Evolutionary conservation across 805 yeast genomes (phyloP), one percentile per base, ranked within the genome.

Genomic region (Vanderwaltozyma tropicalis): DNA sequence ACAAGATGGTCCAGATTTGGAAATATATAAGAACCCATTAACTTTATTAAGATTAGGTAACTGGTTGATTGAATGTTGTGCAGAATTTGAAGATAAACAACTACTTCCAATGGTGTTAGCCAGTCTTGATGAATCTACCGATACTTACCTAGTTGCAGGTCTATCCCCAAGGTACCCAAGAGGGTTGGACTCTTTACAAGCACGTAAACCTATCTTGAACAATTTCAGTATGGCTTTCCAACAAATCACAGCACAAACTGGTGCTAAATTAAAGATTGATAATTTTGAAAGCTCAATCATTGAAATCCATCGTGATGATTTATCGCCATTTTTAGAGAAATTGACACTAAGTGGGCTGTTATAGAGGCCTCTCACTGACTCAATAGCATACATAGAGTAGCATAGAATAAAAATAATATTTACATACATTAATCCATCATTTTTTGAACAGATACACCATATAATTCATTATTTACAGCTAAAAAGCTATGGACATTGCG

Each of bases 251-350:
- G 70, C 69, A 32, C 74, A 74, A 16, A 82, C 95, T 5, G 89
- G 87, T 30, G 96, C 96, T 3, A 78, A 82, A 48, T 87, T 87
- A 15, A 72, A 89, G 50, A 82, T 92, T 44, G 97, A 92, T 57
- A 86, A 95, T 52, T 92, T 92, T 61, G 97, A 92, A 56, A 83
- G 94, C 45, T 78, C 96, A 3, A 84, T 92, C 17, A 86, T 92
- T 31, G 96, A 92, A 62, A 78, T 92, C 31, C 64, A 85, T 42
- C 80, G 78, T 52, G 95, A 88, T 34, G 98, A 92, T 56, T 64
- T 92, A 44, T 68, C 86, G 4, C 84, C 95, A 35, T 92, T 92
- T 53, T 62, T 92, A 43, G 97, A 92, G 55, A 75, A 76, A 41
- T 64, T 89, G 43, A 84, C 95, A 10, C 57, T 81, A 34, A 80